phyloP scores from a whole-genome alignment of 768 basidiomycete genomes.

The Serendipita indica region DNA sequence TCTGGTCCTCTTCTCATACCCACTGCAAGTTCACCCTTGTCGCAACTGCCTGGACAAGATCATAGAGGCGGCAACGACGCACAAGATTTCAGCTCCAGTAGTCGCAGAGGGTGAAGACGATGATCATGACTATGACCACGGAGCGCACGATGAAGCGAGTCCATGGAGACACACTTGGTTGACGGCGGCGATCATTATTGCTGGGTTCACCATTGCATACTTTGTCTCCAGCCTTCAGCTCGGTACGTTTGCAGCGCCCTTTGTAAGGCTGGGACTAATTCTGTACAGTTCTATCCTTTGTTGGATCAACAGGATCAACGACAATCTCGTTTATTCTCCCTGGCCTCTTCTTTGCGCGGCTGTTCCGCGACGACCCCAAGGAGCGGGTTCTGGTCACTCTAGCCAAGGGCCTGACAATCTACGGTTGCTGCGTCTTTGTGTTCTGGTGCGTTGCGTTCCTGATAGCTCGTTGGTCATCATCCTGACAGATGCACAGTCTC shows the following conservation, averaged over 20 bases:
- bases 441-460: conserved; percentile 54
- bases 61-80: conserved; percentile 31
- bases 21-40: conserved; percentile 87
- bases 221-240: conserved; percentile 63
- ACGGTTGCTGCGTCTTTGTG: conserved; percentile 65
- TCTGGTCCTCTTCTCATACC: conserved; percentile 85
- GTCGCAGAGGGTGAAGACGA: conserved; percentile 25
- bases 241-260: conserved; percentile 32
- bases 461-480: conserved; percentile 7
- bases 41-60: conserved; percentile 79
- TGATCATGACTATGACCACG: conserved; percentile 38
- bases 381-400: conserved; percentile 41
- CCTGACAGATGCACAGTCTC: too few relatives aligned
- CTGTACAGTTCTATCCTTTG: conserved; percentile 76
- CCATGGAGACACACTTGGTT: conserved; percentile 50
- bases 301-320: conserved; percentile 91
- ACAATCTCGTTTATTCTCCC: conserved; percentile 91
- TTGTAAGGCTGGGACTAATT: not conserved
- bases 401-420: conserved; percentile 50
- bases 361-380: conserved; percentile 52
- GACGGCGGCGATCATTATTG: conserved; percentile 47
- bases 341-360: conserved; percentile 25
- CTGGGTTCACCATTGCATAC: conserved; percentile 60
- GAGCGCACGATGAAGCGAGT: conserved; percentile 43
- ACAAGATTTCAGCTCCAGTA: conserved; percentile 21